Evolutionary conservation across 1,139 yeast genomes (phyloP), one percentile per base, ranked within the genome.

Genomic region (Groenewaldozyma auringiensis): DNA sequence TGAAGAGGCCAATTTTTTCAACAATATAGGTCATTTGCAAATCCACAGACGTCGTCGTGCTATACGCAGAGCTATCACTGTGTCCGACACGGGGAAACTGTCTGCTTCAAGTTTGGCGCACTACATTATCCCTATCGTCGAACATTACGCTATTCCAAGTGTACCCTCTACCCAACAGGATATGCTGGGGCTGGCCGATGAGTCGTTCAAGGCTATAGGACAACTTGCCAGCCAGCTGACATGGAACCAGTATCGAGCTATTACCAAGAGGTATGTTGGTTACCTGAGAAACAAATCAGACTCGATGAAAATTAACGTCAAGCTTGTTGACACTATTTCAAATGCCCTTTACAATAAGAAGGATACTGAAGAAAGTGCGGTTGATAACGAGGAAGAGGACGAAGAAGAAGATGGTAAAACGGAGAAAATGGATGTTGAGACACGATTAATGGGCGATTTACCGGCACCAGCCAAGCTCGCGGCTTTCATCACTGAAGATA

Each of bases 11-110:
- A 81, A 86, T 61, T 88, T 92, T 60, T 92, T 92, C 68, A 68
- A 71, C 48, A 88, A 88, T 58, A 72, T 94, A 38, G 75, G 75
- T 50, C 96, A 92, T 61, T 80, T 92, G 43, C 98, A 94, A 66
- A 61, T 83, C 20, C 89, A 83, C 58, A 78, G 95, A 65, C 82
- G 96, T 57, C 88, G 83, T 61, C 75, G 87, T 57, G 95, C 96
- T 0, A 72, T 92, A 21, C 74, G 78, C 55, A 74, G 85, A 49
- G 67, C 87, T 31, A 70, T 72, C 22, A 70, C 69, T 6, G 53
- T 68, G 40, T 69, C 72, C 0, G 43, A 52, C 13, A 55, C 65
- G 22, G 53, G 56, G 9, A 50, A 53, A 20, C 64, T 89, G 13
- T 65, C 74, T 2, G 78, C 78, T 35, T 68, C 71, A 36, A 81